Evolutionary conservation across 352 stramenopile species (phyloP).

Genomic region (Globisporangium uncinulatum): DNA sequence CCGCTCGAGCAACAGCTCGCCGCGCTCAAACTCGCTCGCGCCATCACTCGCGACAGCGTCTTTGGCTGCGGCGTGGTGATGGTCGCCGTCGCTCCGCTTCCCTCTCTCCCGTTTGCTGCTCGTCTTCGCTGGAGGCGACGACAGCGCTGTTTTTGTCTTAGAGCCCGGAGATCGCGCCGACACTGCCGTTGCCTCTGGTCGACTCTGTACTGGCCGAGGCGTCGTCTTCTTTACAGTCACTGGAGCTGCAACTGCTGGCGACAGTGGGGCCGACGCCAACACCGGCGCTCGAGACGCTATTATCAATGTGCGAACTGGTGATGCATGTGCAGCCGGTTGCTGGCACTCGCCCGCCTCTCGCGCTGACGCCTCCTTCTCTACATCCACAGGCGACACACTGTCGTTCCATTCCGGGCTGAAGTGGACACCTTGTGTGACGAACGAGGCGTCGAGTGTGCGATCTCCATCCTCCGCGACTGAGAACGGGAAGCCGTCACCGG

Average conservation of each 20-base stretch:
- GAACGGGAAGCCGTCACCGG: constrained; percentile 7
- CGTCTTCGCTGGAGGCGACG: constrained; percentile 6
- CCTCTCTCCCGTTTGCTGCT: constrained; percentile 5
- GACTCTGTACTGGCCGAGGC: background rate
- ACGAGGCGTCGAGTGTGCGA: constrained; percentile 7
- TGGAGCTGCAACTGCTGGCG: background rate
- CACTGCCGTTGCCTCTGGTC: background rate
- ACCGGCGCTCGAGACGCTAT: no score
- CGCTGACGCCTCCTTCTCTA: background rate
- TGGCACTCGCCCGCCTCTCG: background rate
- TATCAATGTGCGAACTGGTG: background rate
- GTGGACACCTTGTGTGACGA: constrained; percentile 6
- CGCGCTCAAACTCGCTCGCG: constrained; percentile 20
- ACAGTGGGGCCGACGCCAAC: background rate
- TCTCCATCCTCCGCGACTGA: constrained; percentile 5
- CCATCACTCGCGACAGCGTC: background rate
- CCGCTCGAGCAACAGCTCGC: constrained; percentile 28
- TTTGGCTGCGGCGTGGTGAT: background rate
- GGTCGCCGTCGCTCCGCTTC: constrained; percentile 5
- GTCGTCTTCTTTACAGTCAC: background rate
- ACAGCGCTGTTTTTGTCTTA: background rate
- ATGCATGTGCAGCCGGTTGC: background rate
- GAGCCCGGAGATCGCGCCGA: background rate
- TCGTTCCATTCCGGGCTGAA: constrained; percentile 14
- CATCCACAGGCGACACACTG: background rate